Percentiles rank a stretch among this genome's conserved stretches.
phyloP scores from a whole-genome alignment of 345 rosid genomes.

The Gossypium arboreum region DNA sequence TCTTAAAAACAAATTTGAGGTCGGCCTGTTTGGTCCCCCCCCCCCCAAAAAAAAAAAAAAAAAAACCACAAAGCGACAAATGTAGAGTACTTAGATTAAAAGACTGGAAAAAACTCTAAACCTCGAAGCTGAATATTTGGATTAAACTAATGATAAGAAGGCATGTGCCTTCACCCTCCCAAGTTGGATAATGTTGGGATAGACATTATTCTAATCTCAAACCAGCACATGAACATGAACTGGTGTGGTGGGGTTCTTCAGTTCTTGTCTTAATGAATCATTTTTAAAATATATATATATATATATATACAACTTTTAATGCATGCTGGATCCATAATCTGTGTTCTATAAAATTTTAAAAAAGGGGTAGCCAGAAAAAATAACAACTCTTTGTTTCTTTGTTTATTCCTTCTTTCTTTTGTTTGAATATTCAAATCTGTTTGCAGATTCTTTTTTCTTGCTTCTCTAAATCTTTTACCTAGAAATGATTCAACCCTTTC shows the following conservation, averaged over 20 bases:
- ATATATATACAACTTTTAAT: conserved; percentile 27
- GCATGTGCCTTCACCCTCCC: conserved; percentile 30
- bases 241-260: conserved; percentile 22
- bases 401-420: conserved; percentile 4
- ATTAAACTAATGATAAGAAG: conserved; percentile 14
- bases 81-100: neutral
- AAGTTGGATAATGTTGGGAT: conserved; percentile 29
- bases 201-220: neutral
- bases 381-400: conserved; percentile 9
- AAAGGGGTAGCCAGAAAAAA: neutral
- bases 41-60: neutral
- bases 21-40: neutral
- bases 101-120: neutral
- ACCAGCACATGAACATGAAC: conserved; percentile 25
- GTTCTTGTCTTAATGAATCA: conserved; percentile 15
- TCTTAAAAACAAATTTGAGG: neutral
- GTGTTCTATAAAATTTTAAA: neutral
- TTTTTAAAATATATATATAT: no score
- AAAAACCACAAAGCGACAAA: neutral
- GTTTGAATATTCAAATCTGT: conserved; percentile 21
- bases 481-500: conserved; percentile 20
- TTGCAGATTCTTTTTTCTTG: conserved; percentile 9
- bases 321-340: conserved; percentile 44
- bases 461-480: neutral
- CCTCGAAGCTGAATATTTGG: neutral